These are phyloP conservation scores for Entelexis paramagnoliae DNA, from an alignment of 1,139 yeast genomes.

Conservation along the genomic window DNA sequence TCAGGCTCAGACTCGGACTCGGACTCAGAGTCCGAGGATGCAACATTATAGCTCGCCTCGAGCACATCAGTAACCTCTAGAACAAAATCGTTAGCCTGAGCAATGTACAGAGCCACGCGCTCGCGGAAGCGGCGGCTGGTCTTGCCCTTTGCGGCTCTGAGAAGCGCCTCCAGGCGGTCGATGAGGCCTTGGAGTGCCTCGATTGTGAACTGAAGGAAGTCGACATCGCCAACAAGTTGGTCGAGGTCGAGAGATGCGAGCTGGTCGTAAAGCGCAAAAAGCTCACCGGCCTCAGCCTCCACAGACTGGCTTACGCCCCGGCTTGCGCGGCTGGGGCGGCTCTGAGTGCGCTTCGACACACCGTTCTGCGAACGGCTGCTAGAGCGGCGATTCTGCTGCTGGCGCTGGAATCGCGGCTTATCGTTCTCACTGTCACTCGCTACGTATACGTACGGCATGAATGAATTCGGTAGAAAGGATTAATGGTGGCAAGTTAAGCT, in stretches of 20 bases:
- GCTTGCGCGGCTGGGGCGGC: slow-evolving; percentile 2
- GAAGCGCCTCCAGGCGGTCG: slow-evolving; percentile 23
- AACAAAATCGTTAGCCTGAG: slow-evolving; percentile 22
- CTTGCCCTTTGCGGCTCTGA: slow-evolving; percentile 22
- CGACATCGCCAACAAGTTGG: slow-evolving; percentile 24
- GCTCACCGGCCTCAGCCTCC: slow-evolving; percentile 24
- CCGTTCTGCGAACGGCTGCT: slow-evolving; percentile 12
- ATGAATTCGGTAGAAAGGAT: not conserved
- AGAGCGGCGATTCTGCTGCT: slow-evolving; percentile 16
- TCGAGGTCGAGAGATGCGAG: slow-evolving; percentile 24
- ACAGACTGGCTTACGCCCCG: slow-evolving; percentile 16
- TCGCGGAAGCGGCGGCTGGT: slow-evolving; percentile 24
- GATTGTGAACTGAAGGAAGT: slow-evolving; percentile 21
- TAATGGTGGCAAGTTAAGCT: not conserved
- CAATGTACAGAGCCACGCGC: slow-evolving; percentile 25
- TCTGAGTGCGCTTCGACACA: slow-evolving; percentile 6
- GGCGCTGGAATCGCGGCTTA: slow-evolving; percentile 12
- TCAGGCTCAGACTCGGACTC: slow-evolving; percentile 13
- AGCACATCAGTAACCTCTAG: slow-evolving; percentile 24
- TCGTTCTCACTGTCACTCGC: slow-evolving; percentile 24
- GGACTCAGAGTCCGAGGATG: slow-evolving; percentile 17
- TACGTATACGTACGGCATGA: slow-evolving; percentile 27
- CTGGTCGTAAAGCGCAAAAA: slow-evolving; percentile 23
- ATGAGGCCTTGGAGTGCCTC: slow-evolving; percentile 24
- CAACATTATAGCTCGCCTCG: slow-evolving; percentile 20